Conservation (phyloP, 2,329 filamentous ascomycete species). For the Fusarium sp. region DNA sequence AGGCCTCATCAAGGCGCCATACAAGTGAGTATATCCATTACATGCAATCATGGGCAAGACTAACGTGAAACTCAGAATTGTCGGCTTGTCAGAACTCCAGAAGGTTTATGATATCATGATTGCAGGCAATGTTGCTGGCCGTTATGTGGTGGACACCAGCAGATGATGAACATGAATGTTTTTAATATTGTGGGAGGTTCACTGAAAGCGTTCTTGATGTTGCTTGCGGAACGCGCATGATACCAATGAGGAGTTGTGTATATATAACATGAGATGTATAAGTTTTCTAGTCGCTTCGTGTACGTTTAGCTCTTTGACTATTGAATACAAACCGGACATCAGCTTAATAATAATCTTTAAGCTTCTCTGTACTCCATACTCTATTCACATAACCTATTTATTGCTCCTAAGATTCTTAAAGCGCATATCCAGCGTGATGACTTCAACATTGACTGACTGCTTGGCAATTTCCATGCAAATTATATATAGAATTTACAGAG, state of each 20-base stretch:
- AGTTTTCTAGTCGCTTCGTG: no score
- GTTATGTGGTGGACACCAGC: constrained; percentile 77
- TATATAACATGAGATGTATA: no score
- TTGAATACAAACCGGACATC: not conserved
- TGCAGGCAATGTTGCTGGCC: constrained; percentile 71
- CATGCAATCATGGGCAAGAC: not conserved
- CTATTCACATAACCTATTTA: not conserved
- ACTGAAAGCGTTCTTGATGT: not conserved
- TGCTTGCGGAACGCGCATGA: not conserved
- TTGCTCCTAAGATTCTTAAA: no score
- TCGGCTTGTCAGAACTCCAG: constrained; percentile 78
- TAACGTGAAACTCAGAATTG: constrained; percentile 51
- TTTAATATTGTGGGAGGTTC: not conserved
- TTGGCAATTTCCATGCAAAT: accelerated
- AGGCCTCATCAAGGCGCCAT: constrained; percentile 83
- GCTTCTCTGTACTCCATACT: no score
- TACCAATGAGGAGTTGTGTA: not conserved
- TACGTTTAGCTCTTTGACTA: no score
- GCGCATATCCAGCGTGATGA: not conserved
- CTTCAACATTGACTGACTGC: accelerated
- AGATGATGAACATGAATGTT: constrained; percentile 49
- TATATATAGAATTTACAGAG: not conserved
- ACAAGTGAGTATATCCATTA: constrained; percentile 57
- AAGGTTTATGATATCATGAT: constrained; percentile 77
- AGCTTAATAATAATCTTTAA: no score